A percentile compares a stretch with the other conserved stretches of the same genome.
Evolutionary conservation across 768 basidiomycete genomes (phyloP).

Genomic region (Dioszegia aurantiaca): DNA sequence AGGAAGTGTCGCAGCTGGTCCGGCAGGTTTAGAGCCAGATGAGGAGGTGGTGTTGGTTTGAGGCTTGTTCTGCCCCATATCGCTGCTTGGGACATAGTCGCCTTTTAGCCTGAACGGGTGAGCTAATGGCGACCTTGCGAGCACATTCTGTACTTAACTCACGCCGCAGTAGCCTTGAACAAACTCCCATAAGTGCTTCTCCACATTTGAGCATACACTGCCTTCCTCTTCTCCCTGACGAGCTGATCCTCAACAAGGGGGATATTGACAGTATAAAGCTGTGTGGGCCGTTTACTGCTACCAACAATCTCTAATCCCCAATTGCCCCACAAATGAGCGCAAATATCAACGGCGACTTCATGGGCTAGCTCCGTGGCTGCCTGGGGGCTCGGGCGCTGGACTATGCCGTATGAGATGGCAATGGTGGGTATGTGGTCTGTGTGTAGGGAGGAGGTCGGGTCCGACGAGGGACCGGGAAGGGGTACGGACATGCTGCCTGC

Average conservation of each 20-base stretch:
- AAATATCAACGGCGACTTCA: conserved; percentile 64
- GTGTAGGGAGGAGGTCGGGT: conserved; percentile 36
- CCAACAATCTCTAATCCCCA: conserved; percentile 67
- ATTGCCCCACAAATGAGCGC: conserved; percentile 72
- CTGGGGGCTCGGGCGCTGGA: conserved; percentile 66
- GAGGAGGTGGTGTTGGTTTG: conserved; percentile 11
- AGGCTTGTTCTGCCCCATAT: conserved; percentile 20
- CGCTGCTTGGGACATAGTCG: conserved; percentile 26
- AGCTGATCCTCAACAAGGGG: conserved; percentile 71
- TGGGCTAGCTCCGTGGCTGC: conserved; percentile 70
- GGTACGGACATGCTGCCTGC: conserved; percentile 60
- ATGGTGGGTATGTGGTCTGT: conserved; percentile 61
- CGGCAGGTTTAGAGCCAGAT: conserved; percentile 28
- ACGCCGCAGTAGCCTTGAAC: conserved; percentile 61
- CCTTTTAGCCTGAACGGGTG: conserved; percentile 8
- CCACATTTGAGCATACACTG: conserved; percentile 81
- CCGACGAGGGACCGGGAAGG: conserved; percentile 29
- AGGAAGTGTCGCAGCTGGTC: conserved; percentile 40
- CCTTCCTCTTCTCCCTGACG: conserved; percentile 61
- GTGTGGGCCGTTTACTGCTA: conserved; percentile 59
- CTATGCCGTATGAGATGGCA: conserved; percentile 82
- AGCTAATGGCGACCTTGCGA: not conserved
- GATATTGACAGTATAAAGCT: conserved; percentile 63
- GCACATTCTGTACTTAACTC: conserved; percentile 15
- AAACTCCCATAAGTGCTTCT: conserved; percentile 77